A percentile compares a stretch with the other conserved stretches of the same genome.
Evolutionary conservation across 139 green algal species (phyloP).

Genomic region (Asterochloris sp.): DNA sequence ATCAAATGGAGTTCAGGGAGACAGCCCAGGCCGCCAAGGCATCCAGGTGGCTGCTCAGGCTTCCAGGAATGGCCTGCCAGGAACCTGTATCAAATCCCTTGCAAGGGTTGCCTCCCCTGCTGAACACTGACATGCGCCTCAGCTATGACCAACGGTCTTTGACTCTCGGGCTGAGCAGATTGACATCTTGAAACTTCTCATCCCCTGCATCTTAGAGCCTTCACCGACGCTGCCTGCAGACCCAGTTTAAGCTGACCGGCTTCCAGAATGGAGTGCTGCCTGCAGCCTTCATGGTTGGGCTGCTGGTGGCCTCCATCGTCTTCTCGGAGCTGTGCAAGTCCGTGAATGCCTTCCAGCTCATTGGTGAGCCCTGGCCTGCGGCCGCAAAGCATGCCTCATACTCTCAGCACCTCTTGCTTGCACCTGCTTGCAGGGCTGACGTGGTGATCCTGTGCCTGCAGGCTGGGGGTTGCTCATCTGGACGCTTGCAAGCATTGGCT

Average conservation of each 20-base stretch:
- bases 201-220: not conserved
- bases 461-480: slow-evolving; percentile 83
- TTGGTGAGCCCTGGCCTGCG: slow-evolving; percentile 22
- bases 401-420: not conserved
- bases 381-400: too few relatives aligned
- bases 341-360: slow-evolving; percentile 38
- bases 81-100: not conserved
- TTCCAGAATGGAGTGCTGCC: slow-evolving; percentile 88
- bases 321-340: slow-evolving; percentile 78
- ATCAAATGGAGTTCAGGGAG: slow-evolving; percentile 92
- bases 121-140: not conserved
- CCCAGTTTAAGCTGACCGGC: slow-evolving; percentile 78
- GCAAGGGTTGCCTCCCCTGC: not conserved
- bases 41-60: slow-evolving; percentile 53
- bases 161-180: too few relatives aligned
- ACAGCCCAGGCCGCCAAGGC: slow-evolving; percentile 34
- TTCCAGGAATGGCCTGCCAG: not conserved
- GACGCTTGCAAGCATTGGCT: slow-evolving; percentile 60
- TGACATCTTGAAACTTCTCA: too few relatives aligned
- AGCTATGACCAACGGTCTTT: not conserved
- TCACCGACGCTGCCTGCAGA: slow-evolving; percentile 31
- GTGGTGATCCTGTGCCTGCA: not conserved
- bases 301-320: slow-evolving; percentile 84
- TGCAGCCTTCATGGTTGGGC: slow-evolving; percentile 90
- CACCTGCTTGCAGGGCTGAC: not conserved